These are phyloP conservation scores for Pseudonectria foliicola DNA, from an alignment of 2,329 filamentous ascomycete genomes.

Conservation along the genomic window DNA sequence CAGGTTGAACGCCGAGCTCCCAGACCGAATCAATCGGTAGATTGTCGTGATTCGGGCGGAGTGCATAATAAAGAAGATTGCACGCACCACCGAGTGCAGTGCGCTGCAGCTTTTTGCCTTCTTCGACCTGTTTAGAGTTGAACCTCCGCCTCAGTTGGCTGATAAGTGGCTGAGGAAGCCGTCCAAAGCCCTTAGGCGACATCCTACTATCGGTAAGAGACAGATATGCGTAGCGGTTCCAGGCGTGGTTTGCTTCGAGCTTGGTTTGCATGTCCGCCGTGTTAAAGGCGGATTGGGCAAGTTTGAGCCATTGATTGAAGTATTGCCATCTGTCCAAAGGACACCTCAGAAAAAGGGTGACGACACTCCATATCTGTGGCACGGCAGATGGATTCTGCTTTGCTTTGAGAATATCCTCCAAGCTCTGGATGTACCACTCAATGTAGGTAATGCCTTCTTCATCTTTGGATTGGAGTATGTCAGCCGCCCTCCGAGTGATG, in stretches of 20 bases:
- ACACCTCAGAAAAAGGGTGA: slow-evolving; percentile 69
- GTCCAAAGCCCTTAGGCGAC: slow-evolving; percentile 26
- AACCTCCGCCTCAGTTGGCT: slow-evolving; percentile 62
- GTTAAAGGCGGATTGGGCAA: slow-evolving; percentile 82
- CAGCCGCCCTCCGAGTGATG: slow-evolving; percentile 58
- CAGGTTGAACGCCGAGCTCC: slow-evolving; percentile 62
- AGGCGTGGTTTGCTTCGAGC: slow-evolving; percentile 72
- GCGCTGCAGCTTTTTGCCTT: slow-evolving; percentile 41
- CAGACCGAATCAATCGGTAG: slow-evolving; percentile 69
- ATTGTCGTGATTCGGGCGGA: slow-evolving; percentile 61
- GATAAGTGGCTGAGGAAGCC: slow-evolving; percentile 59
- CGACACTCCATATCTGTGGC: slow-evolving; percentile 81
- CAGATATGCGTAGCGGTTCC: slow-evolving; percentile 76
- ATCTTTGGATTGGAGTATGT: slow-evolving; percentile 47
- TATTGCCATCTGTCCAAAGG: slow-evolving; percentile 63
- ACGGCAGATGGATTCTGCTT: slow-evolving; percentile 50
- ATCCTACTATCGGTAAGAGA: slow-evolving; percentile 59
- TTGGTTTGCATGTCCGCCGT: slow-evolving; percentile 64
- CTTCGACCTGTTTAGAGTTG: slow-evolving; percentile 47
- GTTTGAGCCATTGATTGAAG: slow-evolving; percentile 65
- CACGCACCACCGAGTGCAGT: slow-evolving; percentile 63
- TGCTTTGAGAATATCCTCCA: slow-evolving; percentile 62
- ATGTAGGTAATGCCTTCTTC: slow-evolving; percentile 55
- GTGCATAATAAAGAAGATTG: slow-evolving; percentile 75
- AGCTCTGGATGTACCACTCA: slow-evolving; percentile 58